Evolutionary conservation across 164 flowering plant species (phyloP).

Genomic region (Berberis vulgaris): DNA sequence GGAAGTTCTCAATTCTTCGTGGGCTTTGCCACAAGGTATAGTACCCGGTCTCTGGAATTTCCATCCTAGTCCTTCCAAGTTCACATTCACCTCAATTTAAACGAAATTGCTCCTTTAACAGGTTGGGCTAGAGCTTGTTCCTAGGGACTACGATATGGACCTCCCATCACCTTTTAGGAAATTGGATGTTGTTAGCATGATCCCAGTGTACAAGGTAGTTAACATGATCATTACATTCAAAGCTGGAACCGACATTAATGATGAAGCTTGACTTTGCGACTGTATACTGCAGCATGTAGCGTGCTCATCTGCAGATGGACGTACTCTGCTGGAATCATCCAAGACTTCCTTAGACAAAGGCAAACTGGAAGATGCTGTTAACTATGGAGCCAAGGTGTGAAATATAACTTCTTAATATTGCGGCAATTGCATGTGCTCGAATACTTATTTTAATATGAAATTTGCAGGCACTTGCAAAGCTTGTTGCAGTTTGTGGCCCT

Average conservation of each 20-base stretch:
- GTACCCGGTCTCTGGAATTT: background rate
- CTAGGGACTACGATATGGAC: conserved; percentile 87
- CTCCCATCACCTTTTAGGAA: conserved; percentile 56
- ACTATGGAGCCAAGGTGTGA: conserved; percentile 82
- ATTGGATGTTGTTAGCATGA: conserved; percentile 72
- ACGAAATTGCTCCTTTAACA: conserved; percentile 14
- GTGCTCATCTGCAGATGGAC: conserved; percentile 98
- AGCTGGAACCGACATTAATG: background rate
- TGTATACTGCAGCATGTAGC: conserved; percentile 69
- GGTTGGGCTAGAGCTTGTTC: conserved; percentile 96
- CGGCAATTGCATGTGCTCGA: background rate
- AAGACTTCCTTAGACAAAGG: conserved; percentile 94
- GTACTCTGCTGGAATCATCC: conserved; percentile 84
- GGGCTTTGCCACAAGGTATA: conserved; percentile 88
- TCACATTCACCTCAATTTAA: conserved; percentile 3
- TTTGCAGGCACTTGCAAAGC: conserved; percentile 82
- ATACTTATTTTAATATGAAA: conserved; percentile 8
- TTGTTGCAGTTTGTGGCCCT: conserved; percentile 88
- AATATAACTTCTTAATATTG: background rate
- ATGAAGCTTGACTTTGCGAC: conserved; percentile 4
- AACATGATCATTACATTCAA: background rate
- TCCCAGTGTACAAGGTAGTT: conserved; percentile 80
- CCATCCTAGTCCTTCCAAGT: background rate
- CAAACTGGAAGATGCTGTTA: conserved; percentile 96
- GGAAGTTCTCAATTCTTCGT: conserved; percentile 80